phyloP scores from a whole-genome alignment of 371 early-diverging fungal genomes.

The Batrachochytrium dendrobatidis region DNA sequence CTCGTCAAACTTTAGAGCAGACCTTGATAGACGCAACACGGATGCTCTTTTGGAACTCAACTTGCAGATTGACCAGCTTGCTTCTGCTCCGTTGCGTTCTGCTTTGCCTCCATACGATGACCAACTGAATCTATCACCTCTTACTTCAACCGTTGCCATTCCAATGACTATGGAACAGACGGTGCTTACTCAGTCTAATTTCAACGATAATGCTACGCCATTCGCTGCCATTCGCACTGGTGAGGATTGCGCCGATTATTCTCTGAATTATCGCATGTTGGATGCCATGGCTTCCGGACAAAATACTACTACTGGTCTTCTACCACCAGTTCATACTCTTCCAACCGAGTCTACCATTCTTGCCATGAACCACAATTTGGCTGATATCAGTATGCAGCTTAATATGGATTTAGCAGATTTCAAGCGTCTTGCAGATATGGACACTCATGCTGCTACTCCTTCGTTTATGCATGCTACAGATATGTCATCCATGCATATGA shows the following conservation, averaged over 20 bases:
- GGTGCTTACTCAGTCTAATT: no score
- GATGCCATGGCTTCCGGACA: no score
- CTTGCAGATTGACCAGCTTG: slow-evolving; percentile 15
- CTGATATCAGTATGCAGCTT: slow-evolving; percentile 7
- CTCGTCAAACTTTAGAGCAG: no score
- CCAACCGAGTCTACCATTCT: not conserved
- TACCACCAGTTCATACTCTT: no score
- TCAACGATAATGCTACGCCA: no score
- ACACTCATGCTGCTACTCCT: not conserved
- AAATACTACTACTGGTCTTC: no score
- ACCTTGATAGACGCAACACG: slow-evolving; percentile 11
- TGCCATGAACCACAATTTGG: not conserved
- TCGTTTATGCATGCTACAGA: no score
- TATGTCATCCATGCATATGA: no score
- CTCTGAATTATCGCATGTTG: not conserved
- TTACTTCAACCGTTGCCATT: not conserved
- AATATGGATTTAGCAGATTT: slow-evolving; percentile 10
- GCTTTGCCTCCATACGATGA: slow-evolving; percentile 1
- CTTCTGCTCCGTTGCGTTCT: slow-evolving; percentile 6
- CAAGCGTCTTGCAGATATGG: slow-evolving; percentile 4
- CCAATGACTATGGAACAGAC: no score
- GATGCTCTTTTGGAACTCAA: slow-evolving; percentile 12
- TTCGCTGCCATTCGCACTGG: no score
- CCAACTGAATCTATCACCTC: not conserved
- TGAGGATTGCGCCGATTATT: not conserved